Base-by-base conservation (phyloP, 345 rosid genomes). In the Citrus sp. region DNA sequence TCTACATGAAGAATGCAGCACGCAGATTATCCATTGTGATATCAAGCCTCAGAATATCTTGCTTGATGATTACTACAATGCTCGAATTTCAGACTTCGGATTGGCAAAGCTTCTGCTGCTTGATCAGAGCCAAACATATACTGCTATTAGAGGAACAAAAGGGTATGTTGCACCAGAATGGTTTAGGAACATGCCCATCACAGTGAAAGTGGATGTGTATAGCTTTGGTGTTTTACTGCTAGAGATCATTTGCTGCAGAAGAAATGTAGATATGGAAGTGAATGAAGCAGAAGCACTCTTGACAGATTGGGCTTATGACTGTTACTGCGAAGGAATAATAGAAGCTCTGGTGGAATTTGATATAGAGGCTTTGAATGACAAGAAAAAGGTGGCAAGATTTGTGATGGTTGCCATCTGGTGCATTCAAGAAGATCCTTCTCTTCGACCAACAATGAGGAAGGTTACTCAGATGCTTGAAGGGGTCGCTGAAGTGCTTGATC, bases 381-480 rank as follows among this genome's bases (percentile, higher is more conserved):
- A 7, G 76, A 84, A 72, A 78, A 76, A 22, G 76, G 79, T 68
- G 55, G 84, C 34, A 76, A 84, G 80, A 70, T 86, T 61, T 63
- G 71, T 89, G 55, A 87, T 82, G 86, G 84, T 86, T 78, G 90
- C 87, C 22, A 78, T 89, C 62, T 89, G 92, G 92, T 89, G 92
- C 55, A 87, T 87, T 38, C 92, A 87, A 73, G 90, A 89, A 70
- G 90, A 89, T 27, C 89, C 86, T 74, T 8, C 70, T 70, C 73
- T 81, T n/a, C 80, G 92, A 64, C 92, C 92, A 8, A 81, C 83
- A 19, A 87, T 89, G 92, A 70, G 81, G 78, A 86, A 84, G 73
- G 89, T 86, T 49, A 86, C 86, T 49, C 90, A 86, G 69, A 89
- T 89, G 92, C 90, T 89, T 49, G 92, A 89, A 82, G 90, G 90